Percentiles rank a stretch among this genome's conserved stretches.
These are phyloP conservation scores for Nicotiana noctiflora DNA, from an alignment of 257 asterid genomes.

Conservation along the genomic window DNA sequence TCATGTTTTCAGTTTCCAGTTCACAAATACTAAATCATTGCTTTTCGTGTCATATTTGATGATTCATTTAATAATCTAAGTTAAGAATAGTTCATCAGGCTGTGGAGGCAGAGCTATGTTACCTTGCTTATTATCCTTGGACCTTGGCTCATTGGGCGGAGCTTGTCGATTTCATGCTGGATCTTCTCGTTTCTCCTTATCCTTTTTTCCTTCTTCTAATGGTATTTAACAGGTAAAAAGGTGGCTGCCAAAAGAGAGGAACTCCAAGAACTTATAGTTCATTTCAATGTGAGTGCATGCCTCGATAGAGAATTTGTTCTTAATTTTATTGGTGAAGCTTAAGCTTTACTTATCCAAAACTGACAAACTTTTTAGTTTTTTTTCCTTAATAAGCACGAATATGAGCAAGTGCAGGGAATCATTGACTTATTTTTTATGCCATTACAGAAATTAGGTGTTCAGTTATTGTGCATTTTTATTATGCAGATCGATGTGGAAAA, in stretches of 20 bases:
- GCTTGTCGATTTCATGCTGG: neutral
- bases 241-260: slow-evolving; percentile 70
- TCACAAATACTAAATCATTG: neutral
- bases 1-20: neutral
- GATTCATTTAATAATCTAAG: neutral
- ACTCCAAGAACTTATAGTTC: slow-evolving; percentile 73
- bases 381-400: neutral
- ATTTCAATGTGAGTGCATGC: slow-evolving; percentile 75
- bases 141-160: neutral
- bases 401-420: slow-evolving; percentile 4
- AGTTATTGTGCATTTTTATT: slow-evolving; percentile 8
- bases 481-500: slow-evolving; percentile 95
- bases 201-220: slow-evolving; percentile 1
- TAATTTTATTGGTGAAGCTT: neutral
- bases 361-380: neutral
- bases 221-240: slow-evolving; percentile 49
- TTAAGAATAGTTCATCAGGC: neutral
- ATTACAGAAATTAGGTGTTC: neutral
- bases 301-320: neutral
- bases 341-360: neutral
- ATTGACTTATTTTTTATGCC: neutral
- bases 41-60: neutral
- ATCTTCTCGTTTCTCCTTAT: neutral
- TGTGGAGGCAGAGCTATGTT: neutral
- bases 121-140: neutral